These are phyloP conservation scores for Atalantia buxifolia DNA, from an alignment of 345 rosid species.

Conservation along the genomic window DNA sequence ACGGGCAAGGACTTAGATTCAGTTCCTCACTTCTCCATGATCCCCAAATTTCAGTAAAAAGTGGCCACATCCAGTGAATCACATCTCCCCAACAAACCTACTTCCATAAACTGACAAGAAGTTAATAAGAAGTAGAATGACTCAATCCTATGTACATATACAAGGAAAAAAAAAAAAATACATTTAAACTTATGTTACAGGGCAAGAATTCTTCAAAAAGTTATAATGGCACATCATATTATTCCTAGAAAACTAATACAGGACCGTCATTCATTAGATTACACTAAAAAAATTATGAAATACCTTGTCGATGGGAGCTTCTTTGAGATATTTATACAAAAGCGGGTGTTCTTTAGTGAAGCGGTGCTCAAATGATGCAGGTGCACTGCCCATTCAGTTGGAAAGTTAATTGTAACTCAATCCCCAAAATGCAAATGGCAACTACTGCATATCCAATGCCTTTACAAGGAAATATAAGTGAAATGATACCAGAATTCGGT, in stretches of 20 bases:
- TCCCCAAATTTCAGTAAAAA: slow-evolving; percentile 74
- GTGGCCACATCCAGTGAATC: slow-evolving; percentile 97
- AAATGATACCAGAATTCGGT: background rate
- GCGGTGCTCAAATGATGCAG: slow-evolving; percentile 62
- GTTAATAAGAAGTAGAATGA: background rate
- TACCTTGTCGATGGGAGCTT: slow-evolving; percentile 71
- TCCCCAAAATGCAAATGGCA: background rate
- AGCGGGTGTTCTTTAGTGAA: slow-evolving; percentile 60
- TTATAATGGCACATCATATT: background rate
- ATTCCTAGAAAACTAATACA: background rate
- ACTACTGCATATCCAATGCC: background rate
- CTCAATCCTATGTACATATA: background rate
- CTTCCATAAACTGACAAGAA: background rate
- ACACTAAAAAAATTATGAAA: background rate
- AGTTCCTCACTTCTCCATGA: slow-evolving; percentile 74
- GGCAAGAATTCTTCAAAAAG: background rate
- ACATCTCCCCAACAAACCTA: slow-evolving; percentile 88
- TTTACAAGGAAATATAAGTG: background rate
- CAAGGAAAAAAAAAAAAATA: background rate
- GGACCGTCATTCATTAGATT: background rate
- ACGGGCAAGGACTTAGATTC: slow-evolving; percentile 74
- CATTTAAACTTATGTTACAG: background rate
- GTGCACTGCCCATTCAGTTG: slow-evolving; percentile 48
- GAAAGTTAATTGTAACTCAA: background rate
- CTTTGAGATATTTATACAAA: slow-evolving; percentile 60